Percentiles rank a stretch among this genome's conserved stretches.
phyloP scores from a whole-genome alignment of 306 rosid species.

The Quercus robur region DNA sequence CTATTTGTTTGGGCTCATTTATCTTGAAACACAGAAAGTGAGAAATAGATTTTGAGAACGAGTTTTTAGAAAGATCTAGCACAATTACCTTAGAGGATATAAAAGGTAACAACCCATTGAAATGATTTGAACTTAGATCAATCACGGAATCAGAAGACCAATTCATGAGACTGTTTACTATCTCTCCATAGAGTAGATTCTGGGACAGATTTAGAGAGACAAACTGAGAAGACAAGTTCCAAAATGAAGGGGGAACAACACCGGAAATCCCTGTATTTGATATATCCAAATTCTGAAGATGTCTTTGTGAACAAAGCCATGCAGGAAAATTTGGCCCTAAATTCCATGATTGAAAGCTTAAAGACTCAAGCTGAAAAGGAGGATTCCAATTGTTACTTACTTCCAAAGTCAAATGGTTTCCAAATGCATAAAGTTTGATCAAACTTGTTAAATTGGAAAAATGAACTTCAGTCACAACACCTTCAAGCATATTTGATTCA shows the following conservation, averaged over 20 bases:
- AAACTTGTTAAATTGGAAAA: neutral
- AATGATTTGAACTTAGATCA: neutral
- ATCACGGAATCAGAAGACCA: neutral
- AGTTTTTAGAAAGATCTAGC: no score
- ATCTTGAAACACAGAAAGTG: neutral
- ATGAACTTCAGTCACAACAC: conserved; percentile 10
- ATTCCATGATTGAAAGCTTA: neutral
- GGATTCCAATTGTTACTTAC: neutral
- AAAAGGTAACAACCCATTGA: neutral
- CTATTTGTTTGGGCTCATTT: neutral
- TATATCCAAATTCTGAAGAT: neutral
- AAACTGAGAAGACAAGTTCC: neutral
- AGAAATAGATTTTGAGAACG: neutral
- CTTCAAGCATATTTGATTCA: neutral
- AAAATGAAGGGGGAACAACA: conserved; percentile 3
- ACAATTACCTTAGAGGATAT: neutral
- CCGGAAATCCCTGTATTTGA: neutral
- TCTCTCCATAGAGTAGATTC: no score
- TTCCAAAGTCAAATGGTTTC: conserved; percentile 1
- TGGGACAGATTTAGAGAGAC: no score
- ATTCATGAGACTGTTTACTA: no score
- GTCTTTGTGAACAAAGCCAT: conserved; percentile 12
- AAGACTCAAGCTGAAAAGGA: fast-evolving
- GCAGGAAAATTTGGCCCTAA: conserved; percentile 18
- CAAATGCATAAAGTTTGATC: fast-evolving